These are phyloP conservation scores for Amaranthus palmeri DNA, from an alignment of 148 eudicot species.

Conservation along the genomic window DNA sequence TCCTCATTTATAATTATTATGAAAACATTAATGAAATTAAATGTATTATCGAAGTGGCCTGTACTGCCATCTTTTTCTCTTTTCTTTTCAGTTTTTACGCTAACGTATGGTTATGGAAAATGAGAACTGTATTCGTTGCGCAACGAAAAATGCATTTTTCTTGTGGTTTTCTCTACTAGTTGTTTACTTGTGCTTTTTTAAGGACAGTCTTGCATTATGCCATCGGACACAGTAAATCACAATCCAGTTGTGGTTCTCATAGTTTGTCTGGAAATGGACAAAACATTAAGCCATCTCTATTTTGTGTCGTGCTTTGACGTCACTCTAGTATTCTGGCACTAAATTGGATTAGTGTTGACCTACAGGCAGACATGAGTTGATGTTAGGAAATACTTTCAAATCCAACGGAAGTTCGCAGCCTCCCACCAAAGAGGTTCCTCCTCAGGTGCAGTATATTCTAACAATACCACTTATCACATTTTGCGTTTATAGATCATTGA, in stretches of 20 bases:
- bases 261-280: background rate
- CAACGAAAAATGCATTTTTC: background rate
- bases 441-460: constrained; percentile 47
- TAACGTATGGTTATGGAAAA: background rate
- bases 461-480: constrained; percentile 8
- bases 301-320: background rate
- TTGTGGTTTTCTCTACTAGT: constrained; percentile 13
- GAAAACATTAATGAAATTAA: background rate
- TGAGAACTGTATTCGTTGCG: background rate
- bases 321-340: background rate
- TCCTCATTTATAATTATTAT: background rate
- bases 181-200: background rate
- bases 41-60: background rate
- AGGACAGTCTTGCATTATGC: background rate
- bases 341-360: constrained; percentile 17
- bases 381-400: constrained; percentile 70
- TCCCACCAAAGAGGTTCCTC: constrained; percentile 74
- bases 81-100: too few relatives aligned
- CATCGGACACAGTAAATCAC: background rate
- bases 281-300: background rate
- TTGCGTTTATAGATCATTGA: background rate
- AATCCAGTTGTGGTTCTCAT: background rate
- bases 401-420: constrained; percentile 44
- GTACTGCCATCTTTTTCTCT: background rate
- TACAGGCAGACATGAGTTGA: constrained; percentile 74